Evolutionary conservation across 148 eudicot genomes (phyloP).

Genomic region (Silene conica): DNA sequence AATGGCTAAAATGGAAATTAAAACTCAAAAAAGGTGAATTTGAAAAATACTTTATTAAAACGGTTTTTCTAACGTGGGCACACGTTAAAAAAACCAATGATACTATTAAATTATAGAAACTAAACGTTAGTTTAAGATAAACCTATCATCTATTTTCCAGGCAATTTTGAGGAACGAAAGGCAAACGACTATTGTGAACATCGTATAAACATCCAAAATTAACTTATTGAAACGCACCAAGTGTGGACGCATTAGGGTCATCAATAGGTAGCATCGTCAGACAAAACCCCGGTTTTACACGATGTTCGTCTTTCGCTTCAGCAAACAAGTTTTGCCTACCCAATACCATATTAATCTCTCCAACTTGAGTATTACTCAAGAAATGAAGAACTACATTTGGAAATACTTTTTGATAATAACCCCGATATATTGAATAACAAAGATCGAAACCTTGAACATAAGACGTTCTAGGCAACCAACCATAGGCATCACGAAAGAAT

Average conservation of each 20-base stretch:
- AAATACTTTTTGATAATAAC: neutral
- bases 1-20: too few species aligned
- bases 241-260: neutral
- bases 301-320: neutral
- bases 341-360: neutral
- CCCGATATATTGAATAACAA: neutral
- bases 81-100: too few species aligned
- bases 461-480: neutral
- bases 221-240: neutral
- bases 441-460: neutral
- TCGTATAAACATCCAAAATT: neutral
- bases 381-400: neutral
- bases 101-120: too few species aligned
- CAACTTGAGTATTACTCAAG: neutral
- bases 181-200: neutral
- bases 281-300: neutral
- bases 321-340: neutral
- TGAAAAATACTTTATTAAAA: too few species aligned
- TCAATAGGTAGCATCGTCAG: neutral
- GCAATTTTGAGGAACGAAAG: neutral
- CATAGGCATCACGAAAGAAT: neutral
- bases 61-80: too few species aligned
- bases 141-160: too few species aligned
- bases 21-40: too few species aligned
- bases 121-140: too few species aligned